A percentile compares a stretch with the other conserved stretches of the same genome.
Evolutionary conservation across 2,329 filamentous ascomycete species (phyloP).

Genomic region (Eutypa lata): DNA sequence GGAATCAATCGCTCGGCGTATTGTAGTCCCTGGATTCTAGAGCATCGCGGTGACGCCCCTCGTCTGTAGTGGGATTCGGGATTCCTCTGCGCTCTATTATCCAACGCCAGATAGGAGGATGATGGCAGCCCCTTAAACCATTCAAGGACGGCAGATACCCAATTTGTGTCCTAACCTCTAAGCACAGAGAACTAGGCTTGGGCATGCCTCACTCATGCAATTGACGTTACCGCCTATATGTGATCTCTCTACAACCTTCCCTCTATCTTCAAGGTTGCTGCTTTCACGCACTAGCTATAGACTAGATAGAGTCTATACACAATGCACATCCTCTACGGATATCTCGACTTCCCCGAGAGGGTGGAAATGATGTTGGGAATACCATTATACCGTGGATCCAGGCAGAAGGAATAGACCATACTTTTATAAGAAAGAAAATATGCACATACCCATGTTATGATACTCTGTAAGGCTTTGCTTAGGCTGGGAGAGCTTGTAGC

Average conservation of each 20-base stretch:
- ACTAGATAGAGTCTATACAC: no score
- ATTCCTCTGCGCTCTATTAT: neutral
- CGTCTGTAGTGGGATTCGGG: neutral
- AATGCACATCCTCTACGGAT: no score
- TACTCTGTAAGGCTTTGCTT: constrained; percentile 98
- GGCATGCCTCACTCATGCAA: neutral
- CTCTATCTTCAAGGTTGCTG: neutral
- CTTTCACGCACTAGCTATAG: neutral
- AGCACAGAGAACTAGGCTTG: neutral
- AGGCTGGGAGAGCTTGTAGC: constrained; percentile 94
- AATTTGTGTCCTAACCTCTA: neutral
- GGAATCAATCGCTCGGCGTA: neutral
- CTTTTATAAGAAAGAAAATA: no score
- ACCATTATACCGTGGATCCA: no score
- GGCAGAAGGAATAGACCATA: no score
- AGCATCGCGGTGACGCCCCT: neutral
- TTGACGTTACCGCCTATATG: neutral
- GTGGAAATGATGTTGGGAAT: no score
- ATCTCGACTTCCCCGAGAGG: no score
- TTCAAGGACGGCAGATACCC: neutral
- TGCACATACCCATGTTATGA: constrained; percentile 78
- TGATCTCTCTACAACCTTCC: neutral
- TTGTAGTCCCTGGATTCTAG: neutral
- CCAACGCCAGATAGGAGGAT: neutral
- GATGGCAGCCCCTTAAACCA: neutral